Conservation (phyloP, 257 asterid genomes). For the Sherardia arvensis region DNA sequence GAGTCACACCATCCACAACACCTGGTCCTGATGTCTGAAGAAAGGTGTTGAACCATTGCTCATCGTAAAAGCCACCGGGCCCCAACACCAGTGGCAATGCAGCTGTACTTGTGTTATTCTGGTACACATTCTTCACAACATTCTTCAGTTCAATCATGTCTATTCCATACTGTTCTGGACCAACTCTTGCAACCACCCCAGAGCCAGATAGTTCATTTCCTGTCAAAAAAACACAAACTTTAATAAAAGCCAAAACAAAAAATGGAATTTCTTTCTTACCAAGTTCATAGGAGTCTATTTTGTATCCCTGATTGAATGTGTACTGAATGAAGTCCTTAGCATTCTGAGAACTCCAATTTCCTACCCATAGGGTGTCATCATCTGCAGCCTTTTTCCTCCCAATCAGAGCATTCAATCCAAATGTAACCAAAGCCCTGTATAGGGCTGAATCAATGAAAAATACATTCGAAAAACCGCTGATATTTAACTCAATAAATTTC, state of each 20-base stretch:
- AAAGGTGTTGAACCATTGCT: conserved; percentile 45
- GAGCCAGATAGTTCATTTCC: conserved; percentile 76
- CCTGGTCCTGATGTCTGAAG: conserved; percentile 48
- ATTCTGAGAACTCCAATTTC: conserved; percentile 53
- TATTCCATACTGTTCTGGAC: conserved; percentile 58
- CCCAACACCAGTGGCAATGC: conserved; percentile 56
- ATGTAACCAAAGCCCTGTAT: conserved; percentile 52
- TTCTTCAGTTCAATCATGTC: conserved; percentile 41
- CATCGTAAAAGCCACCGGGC: conserved; percentile 69
- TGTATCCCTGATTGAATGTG: conserved; percentile 55
- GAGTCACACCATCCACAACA: conserved; percentile 62
- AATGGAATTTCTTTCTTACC: conserved; percentile 25
- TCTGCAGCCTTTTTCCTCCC: conserved; percentile 34
- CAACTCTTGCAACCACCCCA: conserved; percentile 49
- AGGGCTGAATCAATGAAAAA: background rate
- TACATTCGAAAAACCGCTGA: background rate
- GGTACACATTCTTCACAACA: conserved; percentile 36
- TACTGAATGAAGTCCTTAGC: conserved; percentile 56
- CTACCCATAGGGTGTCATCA: conserved; percentile 35
- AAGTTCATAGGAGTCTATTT: conserved; percentile 71
- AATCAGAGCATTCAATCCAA: conserved; percentile 61
- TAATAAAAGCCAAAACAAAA: background rate
- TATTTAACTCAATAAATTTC: too few species aligned
- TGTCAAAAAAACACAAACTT: conserved; percentile 7
- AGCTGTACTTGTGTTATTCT: conserved; percentile 14